These are phyloP conservation scores for Yamadazyma kanchanaburiensis DNA, from an alignment of 1,139 yeast species.

Conservation along the genomic window DNA sequence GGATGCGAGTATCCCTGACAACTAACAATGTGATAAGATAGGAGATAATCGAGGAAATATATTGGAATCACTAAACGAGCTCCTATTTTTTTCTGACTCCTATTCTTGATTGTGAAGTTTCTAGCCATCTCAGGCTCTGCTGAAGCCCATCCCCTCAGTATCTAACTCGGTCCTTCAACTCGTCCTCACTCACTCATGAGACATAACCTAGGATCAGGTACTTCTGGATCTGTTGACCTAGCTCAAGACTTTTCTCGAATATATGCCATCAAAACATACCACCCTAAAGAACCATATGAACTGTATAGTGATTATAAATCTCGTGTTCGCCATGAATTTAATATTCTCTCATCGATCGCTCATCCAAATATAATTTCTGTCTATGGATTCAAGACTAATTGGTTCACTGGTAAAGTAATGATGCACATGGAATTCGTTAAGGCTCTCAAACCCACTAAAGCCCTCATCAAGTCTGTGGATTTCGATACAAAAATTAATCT, in stretches of 20 bases:
- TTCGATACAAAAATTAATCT: constrained; percentile 24
- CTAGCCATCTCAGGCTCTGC: too few species aligned
- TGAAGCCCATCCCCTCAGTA: too few species aligned
- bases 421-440: constrained; percentile 26
- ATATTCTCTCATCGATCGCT: constrained; percentile 20
- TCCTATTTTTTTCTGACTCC: too few species aligned
- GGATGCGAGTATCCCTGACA: too few species aligned
- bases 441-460: constrained; percentile 14
- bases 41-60: too few species aligned
- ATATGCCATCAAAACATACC: constrained; percentile 43
- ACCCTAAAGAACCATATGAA: constrained; percentile 33
- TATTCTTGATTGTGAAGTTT: too few species aligned
- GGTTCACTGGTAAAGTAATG: constrained; percentile 17
- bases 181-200: too few species aligned
- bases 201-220: constrained; percentile 36
- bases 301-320: constrained; percentile 29
- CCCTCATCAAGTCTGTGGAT: too few species aligned
- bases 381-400: constrained; percentile 20
- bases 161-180: too few species aligned
- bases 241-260: constrained; percentile 4
- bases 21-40: too few species aligned
- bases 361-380: constrained; percentile 36
- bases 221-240: constrained; percentile 33
- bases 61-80: too few species aligned
- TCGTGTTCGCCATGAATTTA: constrained; percentile 38